Conservation (phyloP, 345 rosid genomes). For the Pugionium cornutum region DNA sequence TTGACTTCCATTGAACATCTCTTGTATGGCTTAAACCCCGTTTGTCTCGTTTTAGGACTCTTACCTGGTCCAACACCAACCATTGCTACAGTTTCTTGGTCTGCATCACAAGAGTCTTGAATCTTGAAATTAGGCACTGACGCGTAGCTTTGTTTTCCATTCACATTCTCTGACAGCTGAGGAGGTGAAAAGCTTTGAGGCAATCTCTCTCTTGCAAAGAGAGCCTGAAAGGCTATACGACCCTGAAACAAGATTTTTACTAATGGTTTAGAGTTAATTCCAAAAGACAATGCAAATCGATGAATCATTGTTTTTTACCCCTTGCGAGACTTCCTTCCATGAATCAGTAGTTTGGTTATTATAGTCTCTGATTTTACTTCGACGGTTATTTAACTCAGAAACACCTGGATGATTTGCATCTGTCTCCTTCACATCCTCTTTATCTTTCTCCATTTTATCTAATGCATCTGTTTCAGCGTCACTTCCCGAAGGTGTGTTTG, state of each 20-base stretch:
- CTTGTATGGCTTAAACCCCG: slow-evolving; percentile 97
- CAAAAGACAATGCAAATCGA: not conserved
- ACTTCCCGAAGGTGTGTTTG: slow-evolving; percentile 86
- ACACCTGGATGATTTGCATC: slow-evolving; percentile 50
- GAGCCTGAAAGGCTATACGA: slow-evolving; percentile 85
- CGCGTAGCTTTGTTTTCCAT: slow-evolving; percentile 39
- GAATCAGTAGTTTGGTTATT: slow-evolving; percentile 54
- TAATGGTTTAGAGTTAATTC: no score
- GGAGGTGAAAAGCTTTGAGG: slow-evolving; percentile 98
- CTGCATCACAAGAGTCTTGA: slow-evolving; percentile 44
- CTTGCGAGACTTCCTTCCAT: slow-evolving; percentile 94
- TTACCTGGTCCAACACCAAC: slow-evolving; percentile 40
- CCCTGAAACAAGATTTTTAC: slow-evolving; percentile 49
- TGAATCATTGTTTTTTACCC: slow-evolving; percentile 45
- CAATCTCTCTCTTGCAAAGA: slow-evolving; percentile 75
- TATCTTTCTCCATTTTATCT: slow-evolving; percentile 48
- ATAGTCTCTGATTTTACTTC: slow-evolving; percentile 51
- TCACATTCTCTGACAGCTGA: slow-evolving; percentile 37
- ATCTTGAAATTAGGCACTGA: slow-evolving; percentile 46
- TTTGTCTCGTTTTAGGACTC: slow-evolving; percentile 52
- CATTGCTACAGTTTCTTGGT: slow-evolving; percentile 52
- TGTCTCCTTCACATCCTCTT: slow-evolving; percentile 55
- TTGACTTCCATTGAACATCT: slow-evolving; percentile 81
- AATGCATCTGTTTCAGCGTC: slow-evolving; percentile 81
- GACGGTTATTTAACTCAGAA: slow-evolving; percentile 56